A percentile compares a stretch with the other conserved stretches of the same genome.
These are phyloP conservation scores for Boletus tylopilopsis DNA, from an alignment of 768 basidiomycete genomes.

Conservation along the genomic window DNA sequence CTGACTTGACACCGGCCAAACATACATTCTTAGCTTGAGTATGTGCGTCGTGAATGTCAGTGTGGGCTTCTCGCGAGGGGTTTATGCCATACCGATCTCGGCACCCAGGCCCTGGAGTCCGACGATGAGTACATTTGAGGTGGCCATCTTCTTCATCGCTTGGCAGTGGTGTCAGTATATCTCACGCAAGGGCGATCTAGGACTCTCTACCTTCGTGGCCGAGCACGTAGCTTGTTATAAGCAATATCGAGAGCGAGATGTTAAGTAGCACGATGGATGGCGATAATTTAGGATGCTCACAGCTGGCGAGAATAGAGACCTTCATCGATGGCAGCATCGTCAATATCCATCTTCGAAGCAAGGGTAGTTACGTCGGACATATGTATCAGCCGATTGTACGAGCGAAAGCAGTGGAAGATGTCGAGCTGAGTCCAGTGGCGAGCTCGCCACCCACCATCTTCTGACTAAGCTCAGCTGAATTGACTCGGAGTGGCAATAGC, in stretches of 20 bases:
- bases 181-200: background rate
- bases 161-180: slow-evolving; percentile 17
- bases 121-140: slow-evolving; percentile 90
- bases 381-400: background rate
- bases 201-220: slow-evolving; percentile 80
- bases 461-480: too few relatives aligned
- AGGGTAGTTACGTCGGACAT: slow-evolving; percentile 39
- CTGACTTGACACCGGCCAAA: slow-evolving; percentile 95
- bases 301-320: slow-evolving; percentile 91
- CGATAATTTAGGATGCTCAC: slow-evolving; percentile 44
- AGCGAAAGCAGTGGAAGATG: slow-evolving; percentile 4
- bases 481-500: too few relatives aligned
- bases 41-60: slow-evolving; percentile 13
- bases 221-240: slow-evolving; percentile 72
- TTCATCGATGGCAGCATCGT: slow-evolving; percentile 88
- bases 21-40: slow-evolving; percentile 81
- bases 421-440: too few relatives aligned
- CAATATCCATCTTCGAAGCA: slow-evolving; percentile 71
- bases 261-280: slow-evolving; percentile 13
- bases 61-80: slow-evolving; percentile 1
- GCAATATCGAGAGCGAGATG: slow-evolving; percentile 17
- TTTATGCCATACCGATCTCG: slow-evolving; percentile 71
- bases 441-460: too few relatives aligned
- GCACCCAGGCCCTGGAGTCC: slow-evolving; percentile 91
- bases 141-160: slow-evolving; percentile 99